phyloP scores from a whole-genome alignment of 208 protist species.

The Leishmania guyanensis region DNA sequence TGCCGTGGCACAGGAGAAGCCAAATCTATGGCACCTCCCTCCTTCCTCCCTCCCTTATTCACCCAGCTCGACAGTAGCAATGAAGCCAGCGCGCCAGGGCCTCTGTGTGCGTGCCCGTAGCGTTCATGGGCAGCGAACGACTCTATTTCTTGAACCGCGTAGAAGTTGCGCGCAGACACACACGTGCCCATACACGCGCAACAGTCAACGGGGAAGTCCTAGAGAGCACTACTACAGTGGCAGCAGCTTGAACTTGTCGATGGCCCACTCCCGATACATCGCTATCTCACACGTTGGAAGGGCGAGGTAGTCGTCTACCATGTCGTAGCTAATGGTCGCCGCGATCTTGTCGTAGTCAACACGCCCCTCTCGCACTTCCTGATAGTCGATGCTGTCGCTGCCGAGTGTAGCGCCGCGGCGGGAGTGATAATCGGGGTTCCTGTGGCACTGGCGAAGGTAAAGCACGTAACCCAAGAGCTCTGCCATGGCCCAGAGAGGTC shows the following conservation, averaged over 20 bases:
- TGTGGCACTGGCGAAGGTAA: slow-evolving; percentile 9
- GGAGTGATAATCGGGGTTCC: not conserved
- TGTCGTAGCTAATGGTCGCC: not conserved
- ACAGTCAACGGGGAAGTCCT: not conserved
- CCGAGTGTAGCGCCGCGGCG: not conserved
- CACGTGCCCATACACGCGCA: not conserved
- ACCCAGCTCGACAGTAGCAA: not conserved
- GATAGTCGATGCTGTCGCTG: not conserved
- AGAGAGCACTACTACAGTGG: not conserved
- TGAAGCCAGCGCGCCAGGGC: not conserved
- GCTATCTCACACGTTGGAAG: slow-evolving; percentile 21
- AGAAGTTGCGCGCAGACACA: not conserved
- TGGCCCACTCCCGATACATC: slow-evolving; percentile 34
- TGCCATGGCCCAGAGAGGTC: slow-evolving; percentile 2
- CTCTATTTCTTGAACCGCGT: not conserved
- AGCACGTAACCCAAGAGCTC: slow-evolving; percentile 11
- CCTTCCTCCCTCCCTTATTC: not conserved
- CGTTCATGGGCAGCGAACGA: not conserved
- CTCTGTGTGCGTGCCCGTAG: not conserved
- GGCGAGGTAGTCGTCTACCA: slow-evolving; percentile 15
- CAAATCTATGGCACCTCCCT: not conserved
- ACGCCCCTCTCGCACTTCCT: not conserved
- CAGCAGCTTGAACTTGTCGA: not conserved
- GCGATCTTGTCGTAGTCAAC: slow-evolving; percentile 7
- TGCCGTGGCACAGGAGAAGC: not conserved